phyloP scores from a whole-genome alignment of 2,329 filamentous ascomycete genomes.

The Neofusicoccum umdonicola region DNA sequence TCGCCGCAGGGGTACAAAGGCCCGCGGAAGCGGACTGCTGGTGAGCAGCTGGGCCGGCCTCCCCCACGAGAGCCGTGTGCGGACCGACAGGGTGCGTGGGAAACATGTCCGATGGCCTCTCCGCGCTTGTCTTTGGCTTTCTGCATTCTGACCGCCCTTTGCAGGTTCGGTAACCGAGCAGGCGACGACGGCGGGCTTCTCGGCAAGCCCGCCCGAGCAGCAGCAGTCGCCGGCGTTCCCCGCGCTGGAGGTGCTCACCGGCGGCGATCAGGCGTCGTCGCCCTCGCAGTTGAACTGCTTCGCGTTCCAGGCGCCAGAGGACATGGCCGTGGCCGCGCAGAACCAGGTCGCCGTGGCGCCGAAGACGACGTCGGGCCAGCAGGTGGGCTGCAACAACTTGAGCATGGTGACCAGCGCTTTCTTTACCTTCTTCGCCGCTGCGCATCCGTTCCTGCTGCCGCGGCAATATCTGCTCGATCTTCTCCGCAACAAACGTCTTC shows the following conservation, averaged over 20 bases:
- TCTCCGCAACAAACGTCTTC: slow-evolving; percentile 40
- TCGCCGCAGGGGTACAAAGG: slow-evolving; percentile 14
- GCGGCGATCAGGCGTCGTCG: neutral
- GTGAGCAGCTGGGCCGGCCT: neutral
- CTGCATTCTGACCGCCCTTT: neutral
- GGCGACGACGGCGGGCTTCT: neutral
- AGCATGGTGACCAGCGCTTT: slow-evolving; percentile 38
- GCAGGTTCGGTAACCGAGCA: neutral
- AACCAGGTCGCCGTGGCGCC: neutral
- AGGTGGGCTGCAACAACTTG: neutral
- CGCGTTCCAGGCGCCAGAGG: neutral
- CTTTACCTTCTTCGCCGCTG: slow-evolving; percentile 53
- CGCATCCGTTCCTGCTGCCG: slow-evolving; percentile 58
- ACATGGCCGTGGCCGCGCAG: neutral
- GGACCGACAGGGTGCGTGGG: neutral
- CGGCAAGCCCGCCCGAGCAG: neutral
- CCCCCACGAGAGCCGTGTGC: neutral
- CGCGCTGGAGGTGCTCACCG: neutral
- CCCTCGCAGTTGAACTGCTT: neutral
- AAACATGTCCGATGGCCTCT: neutral
- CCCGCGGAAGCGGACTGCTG: slow-evolving; percentile 14
- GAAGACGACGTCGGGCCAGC: neutral
- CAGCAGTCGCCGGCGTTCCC: slow-evolving; percentile 1
- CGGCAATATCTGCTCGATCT: slow-evolving; percentile 38
- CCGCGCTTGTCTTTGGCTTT: neutral